Percentiles rank a stretch among this genome's conserved stretches.
phyloP scores from a whole-genome alignment of 257 asterid species.

The Ehretia macrophylla region DNA sequence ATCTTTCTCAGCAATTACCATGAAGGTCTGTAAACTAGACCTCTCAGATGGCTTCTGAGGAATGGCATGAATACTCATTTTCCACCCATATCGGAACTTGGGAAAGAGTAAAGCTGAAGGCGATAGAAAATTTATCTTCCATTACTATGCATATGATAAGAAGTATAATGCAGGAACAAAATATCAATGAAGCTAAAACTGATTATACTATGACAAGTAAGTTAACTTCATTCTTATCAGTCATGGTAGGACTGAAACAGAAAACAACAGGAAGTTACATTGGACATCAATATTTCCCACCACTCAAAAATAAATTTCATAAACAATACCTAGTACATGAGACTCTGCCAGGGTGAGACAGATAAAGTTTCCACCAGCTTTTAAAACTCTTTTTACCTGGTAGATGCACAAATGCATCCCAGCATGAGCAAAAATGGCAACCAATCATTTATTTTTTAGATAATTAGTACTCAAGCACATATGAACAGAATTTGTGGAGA shows the following conservation, averaged over 20 bases:
- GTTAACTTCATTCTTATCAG: background rate
- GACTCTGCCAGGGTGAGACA: constrained; percentile 92
- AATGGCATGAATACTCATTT: constrained; percentile 59
- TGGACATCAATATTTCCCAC: background rate
- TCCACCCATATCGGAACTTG: constrained; percentile 94
- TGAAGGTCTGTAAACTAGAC: constrained; percentile 64
- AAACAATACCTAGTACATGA: constrained; percentile 77
- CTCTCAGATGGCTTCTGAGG: constrained; percentile 41
- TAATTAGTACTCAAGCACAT: background rate
- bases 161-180: constrained; percentile 8
- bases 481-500: background rate
- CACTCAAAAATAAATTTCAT: constrained; percentile 4
- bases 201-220: background rate
- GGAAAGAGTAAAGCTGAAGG: constrained; percentile 62
- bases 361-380: constrained; percentile 67
- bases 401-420: constrained; percentile 9
- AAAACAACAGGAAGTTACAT: background rate
- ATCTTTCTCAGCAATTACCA: constrained; percentile 76
- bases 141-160: constrained; percentile 11
- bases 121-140: constrained; percentile 12
- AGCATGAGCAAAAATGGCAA: constrained; percentile 14
- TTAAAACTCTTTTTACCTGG: constrained; percentile 84
- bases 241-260: background rate
- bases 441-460: constrained; percentile 5
- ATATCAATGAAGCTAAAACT: background rate